A percentile compares a stretch with the other conserved stretches of the same genome.
phyloP scores from a whole-genome alignment of 371 early-diverging fungal genomes.

The Umbelopsis sp. region DNA sequence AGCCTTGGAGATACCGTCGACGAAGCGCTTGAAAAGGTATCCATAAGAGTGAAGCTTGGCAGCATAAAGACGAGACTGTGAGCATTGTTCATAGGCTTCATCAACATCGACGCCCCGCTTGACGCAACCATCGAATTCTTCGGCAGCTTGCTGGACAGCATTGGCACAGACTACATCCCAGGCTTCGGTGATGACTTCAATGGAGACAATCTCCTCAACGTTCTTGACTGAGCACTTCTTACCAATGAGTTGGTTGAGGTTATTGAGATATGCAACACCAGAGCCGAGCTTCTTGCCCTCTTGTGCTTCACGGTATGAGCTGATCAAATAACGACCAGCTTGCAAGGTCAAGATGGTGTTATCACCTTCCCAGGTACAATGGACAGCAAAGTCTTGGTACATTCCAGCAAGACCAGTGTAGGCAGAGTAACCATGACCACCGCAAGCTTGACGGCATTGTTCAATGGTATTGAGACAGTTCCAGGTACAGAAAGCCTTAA shows the following conservation, averaged over 20 bases:
- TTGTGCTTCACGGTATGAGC: slow-evolving; percentile 77
- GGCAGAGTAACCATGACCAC: slow-evolving; percentile 92
- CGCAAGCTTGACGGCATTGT: slow-evolving; percentile 88
- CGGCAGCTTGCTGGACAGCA: slow-evolving; percentile 79
- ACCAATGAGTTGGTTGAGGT: slow-evolving; percentile 53
- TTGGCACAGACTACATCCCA: slow-evolving; percentile 87
- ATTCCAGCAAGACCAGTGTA: slow-evolving; percentile 88
- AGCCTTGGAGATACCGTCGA: slow-evolving; percentile 70
- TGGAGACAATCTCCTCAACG: slow-evolving; percentile 59
- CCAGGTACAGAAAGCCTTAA: slow-evolving; percentile 97
- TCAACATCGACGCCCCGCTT: slow-evolving; percentile 74
- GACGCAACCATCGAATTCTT: slow-evolving; percentile 75
- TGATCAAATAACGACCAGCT: slow-evolving; percentile 87
- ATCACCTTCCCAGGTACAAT: slow-evolving; percentile 94
- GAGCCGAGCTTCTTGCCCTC: slow-evolving; percentile 77
- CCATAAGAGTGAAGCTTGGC: slow-evolving; percentile 86
- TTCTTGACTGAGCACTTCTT: slow-evolving; percentile 58
- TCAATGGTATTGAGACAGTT: slow-evolving; percentile 85
- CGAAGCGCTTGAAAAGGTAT: slow-evolving; percentile 86
- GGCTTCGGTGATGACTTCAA: slow-evolving; percentile 75
- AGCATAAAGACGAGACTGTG: slow-evolving; percentile 81
- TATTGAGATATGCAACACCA: slow-evolving; percentile 85
- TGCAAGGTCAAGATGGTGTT: slow-evolving; percentile 92
- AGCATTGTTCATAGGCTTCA: slow-evolving; percentile 89
- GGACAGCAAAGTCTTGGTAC: slow-evolving; percentile 91